Percentiles rank a stretch among this genome's conserved stretches.
These are phyloP conservation scores for Alternaria consortialis DNA, from an alignment of 2,329 filamentous ascomycete species.

Conservation along the genomic window DNA sequence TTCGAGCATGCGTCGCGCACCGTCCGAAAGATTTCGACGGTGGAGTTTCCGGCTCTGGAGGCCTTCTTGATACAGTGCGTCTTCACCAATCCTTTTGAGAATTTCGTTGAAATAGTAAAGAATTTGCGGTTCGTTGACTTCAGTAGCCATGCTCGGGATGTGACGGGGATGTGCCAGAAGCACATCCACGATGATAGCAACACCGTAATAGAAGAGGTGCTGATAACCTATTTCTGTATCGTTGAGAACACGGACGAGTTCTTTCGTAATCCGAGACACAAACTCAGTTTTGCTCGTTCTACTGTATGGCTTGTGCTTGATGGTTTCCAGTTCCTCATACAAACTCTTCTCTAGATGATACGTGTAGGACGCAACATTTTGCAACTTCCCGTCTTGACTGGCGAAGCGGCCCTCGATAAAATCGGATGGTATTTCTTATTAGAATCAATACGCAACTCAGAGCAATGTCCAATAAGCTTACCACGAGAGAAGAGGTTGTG, in stretches of 20 bases:
- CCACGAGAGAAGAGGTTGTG: not conserved
- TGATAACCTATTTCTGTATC: no score
- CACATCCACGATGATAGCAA: no score
- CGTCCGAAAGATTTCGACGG: not conserved
- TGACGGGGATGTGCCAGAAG: no score
- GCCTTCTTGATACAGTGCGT: no score
- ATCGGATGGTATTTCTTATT: not conserved
- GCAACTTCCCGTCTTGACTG: not conserved
- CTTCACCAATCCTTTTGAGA: no score
- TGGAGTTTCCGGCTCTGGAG: not conserved
- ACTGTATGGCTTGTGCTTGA: not conserved
- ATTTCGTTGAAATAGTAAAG: no score
- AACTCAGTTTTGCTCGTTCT: not conserved
- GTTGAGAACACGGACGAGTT: not conserved
- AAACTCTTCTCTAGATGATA: not conserved
- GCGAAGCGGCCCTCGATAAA: not conserved
- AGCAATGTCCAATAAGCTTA: not conserved
- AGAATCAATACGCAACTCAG: not conserved
- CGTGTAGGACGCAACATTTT: not conserved
- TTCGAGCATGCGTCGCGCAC: not conserved
- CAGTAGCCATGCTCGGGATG: no score
- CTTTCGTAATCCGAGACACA: not conserved
- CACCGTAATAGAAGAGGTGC: no score
- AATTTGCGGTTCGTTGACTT: no score
- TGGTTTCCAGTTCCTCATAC: not conserved